phyloP scores from a whole-genome alignment of 805 yeast genomes.

The Monosporozyma servazzii region DNA sequence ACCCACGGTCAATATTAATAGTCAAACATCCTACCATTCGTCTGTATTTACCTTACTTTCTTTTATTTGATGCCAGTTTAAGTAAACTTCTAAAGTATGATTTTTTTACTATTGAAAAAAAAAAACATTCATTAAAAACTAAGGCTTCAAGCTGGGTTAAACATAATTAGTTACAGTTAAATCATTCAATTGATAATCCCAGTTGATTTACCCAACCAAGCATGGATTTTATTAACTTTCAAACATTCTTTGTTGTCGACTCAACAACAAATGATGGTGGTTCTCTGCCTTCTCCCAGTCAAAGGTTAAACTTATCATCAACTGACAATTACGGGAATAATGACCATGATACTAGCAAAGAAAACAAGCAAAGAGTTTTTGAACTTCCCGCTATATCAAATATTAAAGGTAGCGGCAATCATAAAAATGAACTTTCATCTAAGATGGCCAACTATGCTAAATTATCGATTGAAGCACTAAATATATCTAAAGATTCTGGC shows the following conservation, averaged over 20 bases:
- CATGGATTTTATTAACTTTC: slow-evolving; percentile 43
- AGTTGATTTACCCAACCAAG: not conserved
- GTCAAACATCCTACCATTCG: too few species aligned
- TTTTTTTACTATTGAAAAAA: not conserved
- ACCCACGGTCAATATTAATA: too few species aligned
- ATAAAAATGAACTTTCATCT: not conserved
- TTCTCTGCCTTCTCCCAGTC: slow-evolving; percentile 24
- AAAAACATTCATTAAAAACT: too few species aligned
- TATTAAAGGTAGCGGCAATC: not conserved
- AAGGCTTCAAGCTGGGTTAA: not conserved
- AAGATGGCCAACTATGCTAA: slow-evolving; percentile 2
- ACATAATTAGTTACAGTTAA: not conserved
- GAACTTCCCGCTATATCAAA: not conserved
- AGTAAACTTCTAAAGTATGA: not conserved
- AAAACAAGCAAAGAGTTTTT: not conserved
- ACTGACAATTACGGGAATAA: not conserved
- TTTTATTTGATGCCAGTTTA: not conserved
- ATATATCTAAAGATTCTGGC: not conserved
- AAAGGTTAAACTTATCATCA: slow-evolving; percentile 20
- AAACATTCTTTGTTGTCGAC: slow-evolving; percentile 31
- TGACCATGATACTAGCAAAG: not conserved
- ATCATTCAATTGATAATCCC: not conserved
- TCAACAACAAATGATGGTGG: slow-evolving; percentile 9
- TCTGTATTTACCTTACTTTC: not conserved
- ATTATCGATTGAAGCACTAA: slow-evolving; percentile 2